Evolutionary conservation across 2,329 filamentous ascomycete genomes (phyloP).

Genomic region (Clonostachys byssicola): DNA sequence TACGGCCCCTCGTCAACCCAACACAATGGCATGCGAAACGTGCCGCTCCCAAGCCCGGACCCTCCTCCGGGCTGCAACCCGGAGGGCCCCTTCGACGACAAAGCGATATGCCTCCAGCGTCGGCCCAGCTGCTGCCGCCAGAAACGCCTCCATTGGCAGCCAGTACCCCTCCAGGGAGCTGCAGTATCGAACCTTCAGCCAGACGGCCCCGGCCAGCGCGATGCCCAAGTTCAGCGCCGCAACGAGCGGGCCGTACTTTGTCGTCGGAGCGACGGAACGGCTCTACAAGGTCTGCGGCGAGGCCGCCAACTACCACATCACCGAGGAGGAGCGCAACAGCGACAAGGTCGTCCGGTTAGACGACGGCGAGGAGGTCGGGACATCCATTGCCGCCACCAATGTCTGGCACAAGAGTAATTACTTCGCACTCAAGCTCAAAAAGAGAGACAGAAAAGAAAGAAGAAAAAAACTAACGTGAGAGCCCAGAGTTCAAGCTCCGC

Average conservation of each 20-base stretch:
- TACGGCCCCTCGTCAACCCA: background rate
- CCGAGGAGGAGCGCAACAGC: slow-evolving; percentile 60
- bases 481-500: slow-evolving; percentile 66
- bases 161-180: no score
- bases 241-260: slow-evolving; percentile 57
- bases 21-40: slow-evolving; percentile 42
- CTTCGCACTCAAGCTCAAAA: background rate
- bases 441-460: background rate
- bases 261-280: slow-evolving; percentile 73
- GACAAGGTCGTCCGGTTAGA: slow-evolving; percentile 66
- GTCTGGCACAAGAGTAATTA: slow-evolving; percentile 73
- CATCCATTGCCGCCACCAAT: slow-evolving; percentile 18
- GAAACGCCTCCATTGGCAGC: no score
- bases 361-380: slow-evolving; percentile 78
- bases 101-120: slow-evolving; percentile 1
- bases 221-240: slow-evolving; percentile 25
- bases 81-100: slow-evolving; percentile 10
- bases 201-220: slow-evolving; percentile 22
- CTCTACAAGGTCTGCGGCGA: slow-evolving; percentile 72
- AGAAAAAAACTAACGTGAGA: background rate
- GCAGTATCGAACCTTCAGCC: slow-evolving; percentile 25
- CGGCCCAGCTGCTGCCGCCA: background rate
- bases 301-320: slow-evolving; percentile 74
- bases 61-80: slow-evolving; percentile 26
- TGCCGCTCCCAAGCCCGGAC: slow-evolving; percentile 39